phyloP scores from a whole-genome alignment of 2,329 filamentous ascomycete species.

The Diaporthe sp. region DNA sequence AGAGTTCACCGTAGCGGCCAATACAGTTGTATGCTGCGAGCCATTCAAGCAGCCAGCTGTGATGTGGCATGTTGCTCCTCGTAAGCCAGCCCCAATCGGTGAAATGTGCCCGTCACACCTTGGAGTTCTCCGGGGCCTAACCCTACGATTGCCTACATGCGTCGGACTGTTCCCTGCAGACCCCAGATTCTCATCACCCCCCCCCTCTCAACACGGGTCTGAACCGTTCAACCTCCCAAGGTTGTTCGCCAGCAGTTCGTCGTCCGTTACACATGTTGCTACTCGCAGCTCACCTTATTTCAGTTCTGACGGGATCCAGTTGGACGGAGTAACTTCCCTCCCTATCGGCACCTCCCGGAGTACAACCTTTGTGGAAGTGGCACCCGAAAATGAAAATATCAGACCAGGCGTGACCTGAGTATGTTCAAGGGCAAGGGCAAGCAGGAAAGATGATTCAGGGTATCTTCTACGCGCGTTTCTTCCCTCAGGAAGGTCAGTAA shows the following conservation, averaged over 20 bases:
- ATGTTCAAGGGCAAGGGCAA: constrained; percentile 32
- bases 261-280: neutral
- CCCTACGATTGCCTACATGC: neutral
- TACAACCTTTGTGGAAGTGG: neutral
- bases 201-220: no score
- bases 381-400: constrained; percentile 1
- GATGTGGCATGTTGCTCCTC: neutral
- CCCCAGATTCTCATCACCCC: neutral
- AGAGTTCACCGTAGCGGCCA: neutral
- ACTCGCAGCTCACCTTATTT: neutral
- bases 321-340: neutral
- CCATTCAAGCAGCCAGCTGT: neutral
- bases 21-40: neutral
- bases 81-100: no score
- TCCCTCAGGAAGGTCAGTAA: constrained; percentile 72
- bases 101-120: no score
- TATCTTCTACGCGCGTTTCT: constrained; percentile 79
- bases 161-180: neutral
- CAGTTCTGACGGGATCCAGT: neutral
- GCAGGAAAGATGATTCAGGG: constrained; percentile 72
- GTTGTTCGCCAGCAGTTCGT: neutral
- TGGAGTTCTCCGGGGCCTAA: neutral
- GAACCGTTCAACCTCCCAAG: neutral
- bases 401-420: neutral
- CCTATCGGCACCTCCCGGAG: neutral